These are phyloP conservation scores for Rosa persica DNA, from an alignment of 306 rosid species.

Conservation along the genomic window DNA sequence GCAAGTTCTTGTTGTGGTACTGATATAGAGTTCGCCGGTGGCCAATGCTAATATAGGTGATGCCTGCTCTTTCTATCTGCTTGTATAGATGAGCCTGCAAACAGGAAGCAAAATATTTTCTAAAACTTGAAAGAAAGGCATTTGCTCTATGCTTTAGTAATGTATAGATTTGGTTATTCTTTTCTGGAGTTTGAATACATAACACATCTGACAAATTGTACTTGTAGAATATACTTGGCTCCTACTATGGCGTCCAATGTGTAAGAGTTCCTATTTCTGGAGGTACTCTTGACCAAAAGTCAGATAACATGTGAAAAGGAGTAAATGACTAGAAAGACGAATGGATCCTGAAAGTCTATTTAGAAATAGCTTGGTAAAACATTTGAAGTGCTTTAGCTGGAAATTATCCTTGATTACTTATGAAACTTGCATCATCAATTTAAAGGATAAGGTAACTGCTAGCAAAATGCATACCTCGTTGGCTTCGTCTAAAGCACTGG, in stretches of 20 bases:
- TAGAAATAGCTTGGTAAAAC: not conserved
- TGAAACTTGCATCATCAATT: constrained; percentile 6
- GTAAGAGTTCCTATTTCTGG: not conserved
- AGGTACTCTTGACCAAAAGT: not conserved
- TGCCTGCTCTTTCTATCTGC: constrained; percentile 64
- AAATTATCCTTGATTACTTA: not conserved
- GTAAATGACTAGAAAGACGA: not conserved
- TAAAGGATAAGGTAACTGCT: constrained; percentile 7
- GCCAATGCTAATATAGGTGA: constrained; percentile 83
- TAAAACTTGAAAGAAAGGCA: not conserved
- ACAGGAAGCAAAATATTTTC: constrained; percentile 6
- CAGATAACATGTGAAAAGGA: not conserved
- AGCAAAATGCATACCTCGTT: constrained; percentile 68
- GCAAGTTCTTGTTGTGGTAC: constrained; percentile 54
- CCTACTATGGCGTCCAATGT: not conserved
- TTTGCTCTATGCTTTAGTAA: not conserved
- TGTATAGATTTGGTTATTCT: not conserved
- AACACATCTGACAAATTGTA: not conserved
- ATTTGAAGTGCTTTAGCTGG: constrained; percentile 2
- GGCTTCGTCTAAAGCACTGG: constrained; percentile 92
- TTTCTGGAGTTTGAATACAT: not conserved
- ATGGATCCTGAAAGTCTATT: constrained; percentile 2
- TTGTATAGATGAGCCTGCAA: constrained; percentile 73
- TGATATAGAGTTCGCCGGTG: constrained; percentile 65
- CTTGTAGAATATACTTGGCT: not conserved